Percentiles rank a stretch among this genome's conserved stretches.
These are phyloP conservation scores for Botrytis squamosa DNA, from an alignment of 2,329 filamentous ascomycete genomes.

Conservation along the genomic window DNA sequence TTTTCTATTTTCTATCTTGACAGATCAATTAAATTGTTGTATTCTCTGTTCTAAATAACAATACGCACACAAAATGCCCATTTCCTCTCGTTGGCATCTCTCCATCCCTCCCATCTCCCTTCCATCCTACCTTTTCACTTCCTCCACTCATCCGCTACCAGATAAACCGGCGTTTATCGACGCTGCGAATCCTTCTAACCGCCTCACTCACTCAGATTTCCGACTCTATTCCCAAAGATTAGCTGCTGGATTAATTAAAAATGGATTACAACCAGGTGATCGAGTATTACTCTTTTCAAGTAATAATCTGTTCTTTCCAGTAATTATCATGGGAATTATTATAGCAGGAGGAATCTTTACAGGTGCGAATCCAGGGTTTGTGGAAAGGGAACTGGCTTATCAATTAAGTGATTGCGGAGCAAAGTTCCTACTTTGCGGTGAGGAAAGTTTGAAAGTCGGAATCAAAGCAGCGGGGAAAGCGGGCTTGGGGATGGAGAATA, in stretches of 20 bases:
- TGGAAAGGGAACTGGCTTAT: constrained; percentile 69
- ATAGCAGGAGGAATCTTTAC: constrained; percentile 54
- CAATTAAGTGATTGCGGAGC: constrained; percentile 72
- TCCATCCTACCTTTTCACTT: constrained; percentile 56
- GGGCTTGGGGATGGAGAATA: constrained; percentile 51
- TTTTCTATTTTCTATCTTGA: background rate
- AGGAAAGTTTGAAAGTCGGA: constrained; percentile 58
- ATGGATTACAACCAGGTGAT: constrained; percentile 58
- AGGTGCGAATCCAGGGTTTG: constrained; percentile 58
- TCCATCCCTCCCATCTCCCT: constrained; percentile 45
- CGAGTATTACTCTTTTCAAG: constrained; percentile 54
- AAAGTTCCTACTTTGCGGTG: constrained; percentile 63
- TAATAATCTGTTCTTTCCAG: constrained; percentile 56
- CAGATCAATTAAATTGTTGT: background rate
- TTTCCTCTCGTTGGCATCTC: constrained; percentile 32
- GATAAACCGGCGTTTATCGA: constrained; percentile 58
- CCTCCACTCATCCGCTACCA: constrained; percentile 45
- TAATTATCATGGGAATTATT: constrained; percentile 53
- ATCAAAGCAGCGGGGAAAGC: constrained; percentile 62
- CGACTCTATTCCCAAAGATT: constrained; percentile 71
- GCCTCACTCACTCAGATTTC: constrained; percentile 62
- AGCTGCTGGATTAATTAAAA: constrained; percentile 62
- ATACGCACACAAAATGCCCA: constrained; percentile 29
- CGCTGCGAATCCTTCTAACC: constrained; percentile 63
- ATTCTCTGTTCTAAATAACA: background rate